These are phyloP conservation scores for Capsicum baccatum DNA, from an alignment of 257 asterid genomes.

Conservation along the genomic window DNA sequence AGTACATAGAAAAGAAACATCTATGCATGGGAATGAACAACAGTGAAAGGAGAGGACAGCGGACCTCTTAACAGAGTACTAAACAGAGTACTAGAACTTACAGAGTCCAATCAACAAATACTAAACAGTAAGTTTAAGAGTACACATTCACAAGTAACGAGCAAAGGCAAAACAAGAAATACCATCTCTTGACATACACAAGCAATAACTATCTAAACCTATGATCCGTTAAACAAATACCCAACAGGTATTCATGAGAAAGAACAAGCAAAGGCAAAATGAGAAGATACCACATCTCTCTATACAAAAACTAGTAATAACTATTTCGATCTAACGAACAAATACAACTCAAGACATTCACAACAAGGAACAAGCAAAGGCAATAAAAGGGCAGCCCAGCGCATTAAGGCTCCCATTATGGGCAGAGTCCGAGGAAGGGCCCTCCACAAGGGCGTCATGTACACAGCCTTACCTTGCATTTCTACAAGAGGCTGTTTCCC, in stretches of 20 bases:
- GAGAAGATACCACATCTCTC: no score
- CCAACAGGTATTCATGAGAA: neutral
- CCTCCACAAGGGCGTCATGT: no score
- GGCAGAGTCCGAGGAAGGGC: no score
- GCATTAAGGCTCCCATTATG: no score
- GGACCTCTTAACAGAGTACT: neutral
- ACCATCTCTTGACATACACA: neutral
- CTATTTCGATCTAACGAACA: neutral
- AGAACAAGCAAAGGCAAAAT: neutral
- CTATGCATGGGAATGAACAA: neutral
- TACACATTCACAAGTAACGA: neutral
- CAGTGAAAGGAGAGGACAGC: accelerated
- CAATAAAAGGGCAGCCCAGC: no score
- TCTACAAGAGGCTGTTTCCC: no score
- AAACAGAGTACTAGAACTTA: no score
- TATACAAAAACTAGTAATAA: no score
- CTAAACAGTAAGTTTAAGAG: no score
- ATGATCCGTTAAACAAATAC: neutral
- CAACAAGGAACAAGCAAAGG: no score
- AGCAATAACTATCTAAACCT: neutral
- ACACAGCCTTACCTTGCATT: no score
- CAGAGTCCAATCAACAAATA: neutral
- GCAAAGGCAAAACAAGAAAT: neutral
- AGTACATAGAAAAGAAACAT: neutral
- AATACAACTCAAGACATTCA: neutral